A percentile compares a stretch with the other conserved stretches of the same genome.
Evolutionary conservation across 1,139 yeast species (phyloP).

Genomic region (Pichia sp.): DNA sequence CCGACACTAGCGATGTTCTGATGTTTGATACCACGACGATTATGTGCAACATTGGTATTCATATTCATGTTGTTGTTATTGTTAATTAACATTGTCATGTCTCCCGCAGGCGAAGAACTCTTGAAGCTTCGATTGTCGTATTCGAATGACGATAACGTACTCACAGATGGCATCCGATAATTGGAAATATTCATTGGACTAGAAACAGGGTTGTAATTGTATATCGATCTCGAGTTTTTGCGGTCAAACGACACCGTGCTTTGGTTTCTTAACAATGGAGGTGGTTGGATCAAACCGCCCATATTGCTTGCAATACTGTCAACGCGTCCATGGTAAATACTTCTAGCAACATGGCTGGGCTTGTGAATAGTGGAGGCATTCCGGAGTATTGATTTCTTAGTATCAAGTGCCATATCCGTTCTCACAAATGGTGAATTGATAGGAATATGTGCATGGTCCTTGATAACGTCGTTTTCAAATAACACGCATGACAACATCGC

Average conservation of each 20-base stretch:
- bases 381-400: constrained; percentile 4
- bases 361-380: background rate
- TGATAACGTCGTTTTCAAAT: constrained; percentile 39
- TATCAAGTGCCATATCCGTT: constrained; percentile 22
- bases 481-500: constrained; percentile 82
- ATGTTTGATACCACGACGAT: constrained; percentile 24
- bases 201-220: constrained; percentile 14
- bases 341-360: background rate
- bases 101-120: constrained; percentile 34
- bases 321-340: background rate
- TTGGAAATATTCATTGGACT: constrained; percentile 14
- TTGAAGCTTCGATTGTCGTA: constrained; percentile 29
- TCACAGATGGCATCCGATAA: constrained; percentile 23
- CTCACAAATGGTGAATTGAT: constrained; percentile 46
- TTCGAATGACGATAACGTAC: constrained; percentile 34
- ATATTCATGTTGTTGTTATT: constrained; percentile 2
- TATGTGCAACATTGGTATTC: constrained; percentile 6
- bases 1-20: background rate
- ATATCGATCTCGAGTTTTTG: constrained; percentile 18
- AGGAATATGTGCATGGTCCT: constrained; percentile 36
- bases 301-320: background rate
- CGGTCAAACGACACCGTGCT: constrained; percentile 25
- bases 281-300: background rate
- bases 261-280: constrained; percentile 2
- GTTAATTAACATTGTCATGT: constrained; percentile 12